Evolutionary conservation across 139 green algal species (phyloP), one percentile per base, ranked within the genome.

Genomic region (Haematococcus lacustris): DNA sequence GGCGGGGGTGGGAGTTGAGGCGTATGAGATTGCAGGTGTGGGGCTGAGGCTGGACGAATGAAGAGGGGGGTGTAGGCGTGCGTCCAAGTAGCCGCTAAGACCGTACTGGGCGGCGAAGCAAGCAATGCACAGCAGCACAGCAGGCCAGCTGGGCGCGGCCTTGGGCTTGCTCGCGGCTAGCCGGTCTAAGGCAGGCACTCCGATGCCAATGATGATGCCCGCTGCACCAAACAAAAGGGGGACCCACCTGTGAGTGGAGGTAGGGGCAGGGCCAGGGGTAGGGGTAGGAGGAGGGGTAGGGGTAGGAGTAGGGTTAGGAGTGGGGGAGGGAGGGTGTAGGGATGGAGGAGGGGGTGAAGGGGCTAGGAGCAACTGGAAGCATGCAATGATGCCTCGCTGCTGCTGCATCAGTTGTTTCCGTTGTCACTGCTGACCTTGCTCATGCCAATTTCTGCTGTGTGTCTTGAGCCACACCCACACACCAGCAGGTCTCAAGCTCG

Each of bases 211-310:
- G 41, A 88, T 76, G 38, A 83, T 33, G 0, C 75, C 82, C 1
- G 82, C 78, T 1, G 77, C 60, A n/a, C 77, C 81, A 65, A 87
- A 87, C 5, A 87, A 68, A 40, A 83, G 53, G 1, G 77, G 74
- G 7, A 87, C 77, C 81, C 81, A 87, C 81, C 74, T 76, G 68
- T 75, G n/a, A n/a, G n/a, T n/a, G n/a, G n/a, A n/a, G n/a, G n/a
- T n/a, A n/a, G n/a, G n/a, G n/a, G n/a, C n/a, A n/a, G n/a, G n/a
- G n/a, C n/a, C n/a, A n/a, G n/a, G n/a, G n/a, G n/a, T n/a, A n/a
- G n/a, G n/a, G n/a, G n/a, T n/a, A n/a, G n/a, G n/a, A n/a, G n/a
- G n/a, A n/a, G n/a, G n/a, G n/a, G n/a, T n/a, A n/a, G n/a, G n/a
- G n/a, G n/a, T n/a, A n/a, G n/a, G n/a, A n/a, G n/a, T n/a, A n/a